Conservation (phyloP, 2,329 filamentous ascomycete species). For the Fusarium oligoseptatum region DNA sequence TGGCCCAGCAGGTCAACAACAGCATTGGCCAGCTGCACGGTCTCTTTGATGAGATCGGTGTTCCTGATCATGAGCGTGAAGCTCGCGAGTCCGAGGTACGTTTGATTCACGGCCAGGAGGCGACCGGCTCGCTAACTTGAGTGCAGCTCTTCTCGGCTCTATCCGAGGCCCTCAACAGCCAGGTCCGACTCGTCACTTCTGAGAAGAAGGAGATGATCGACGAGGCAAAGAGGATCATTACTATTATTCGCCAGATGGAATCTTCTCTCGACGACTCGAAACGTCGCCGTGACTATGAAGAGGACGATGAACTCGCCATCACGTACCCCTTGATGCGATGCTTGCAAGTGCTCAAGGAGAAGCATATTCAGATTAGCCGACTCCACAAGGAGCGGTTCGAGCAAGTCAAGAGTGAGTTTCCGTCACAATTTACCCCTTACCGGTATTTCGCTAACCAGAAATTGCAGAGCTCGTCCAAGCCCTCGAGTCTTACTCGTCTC, state of each 20-base stretch:
- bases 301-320: conserved; percentile 78
- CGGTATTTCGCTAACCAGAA: conserved; percentile 22
- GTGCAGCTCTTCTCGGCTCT: conserved; percentile 87
- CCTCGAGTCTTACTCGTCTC: conserved; percentile 94
- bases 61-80: conserved; percentile 93
- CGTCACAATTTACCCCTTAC: background rate
- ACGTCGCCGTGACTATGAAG: conserved; percentile 73
- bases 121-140: conserved; percentile 17
- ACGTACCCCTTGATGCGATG: conserved; percentile 88
- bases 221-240: conserved; percentile 87
- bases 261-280: conserved; percentile 84
- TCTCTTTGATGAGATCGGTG: conserved; percentile 97
- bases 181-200: conserved; percentile 84
- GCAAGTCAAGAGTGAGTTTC: conserved; percentile 86
- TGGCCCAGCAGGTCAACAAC: conserved; percentile 94
- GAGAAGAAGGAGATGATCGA: conserved; percentile 95
- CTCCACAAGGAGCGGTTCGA: conserved; percentile 93
- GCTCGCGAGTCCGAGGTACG: conserved; percentile 88
- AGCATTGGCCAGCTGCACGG: conserved; percentile 94
- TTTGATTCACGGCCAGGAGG: conserved; percentile 5
- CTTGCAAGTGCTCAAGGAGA: conserved; percentile 85
- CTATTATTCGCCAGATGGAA: conserved; percentile 93
- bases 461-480: conserved; percentile 87
- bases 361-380: conserved; percentile 82
- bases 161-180: conserved; percentile 91